These are phyloP conservation scores for Wallemia mellicola DNA, from an alignment of 1,284 basidiomycete genomes.

Conservation along the genomic window DNA sequence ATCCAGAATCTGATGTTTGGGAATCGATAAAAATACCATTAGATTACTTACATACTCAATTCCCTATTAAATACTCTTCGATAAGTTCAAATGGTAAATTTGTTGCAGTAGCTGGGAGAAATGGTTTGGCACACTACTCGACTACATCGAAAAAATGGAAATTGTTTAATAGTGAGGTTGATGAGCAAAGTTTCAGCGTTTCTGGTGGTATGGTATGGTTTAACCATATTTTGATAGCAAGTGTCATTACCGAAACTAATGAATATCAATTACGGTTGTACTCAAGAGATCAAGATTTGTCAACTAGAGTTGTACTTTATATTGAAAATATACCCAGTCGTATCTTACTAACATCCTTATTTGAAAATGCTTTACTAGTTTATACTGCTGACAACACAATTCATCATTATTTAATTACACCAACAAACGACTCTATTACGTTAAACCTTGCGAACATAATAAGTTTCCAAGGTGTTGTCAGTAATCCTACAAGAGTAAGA, in stretches of 20 bases:
- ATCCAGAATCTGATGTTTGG: constrained; percentile 96
- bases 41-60: constrained; percentile 60
- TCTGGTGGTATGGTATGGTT: constrained; percentile 89
- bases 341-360: constrained; percentile 56
- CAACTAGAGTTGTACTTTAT: constrained; percentile 52
- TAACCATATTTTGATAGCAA: constrained; percentile 75
- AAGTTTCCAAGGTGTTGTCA: constrained; percentile 70
- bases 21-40: constrained; percentile 55
- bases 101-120: constrained; percentile 70
- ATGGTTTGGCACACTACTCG: constrained; percentile 80
- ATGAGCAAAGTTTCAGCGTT: constrained; percentile 67
- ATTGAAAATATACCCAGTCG: constrained; percentile 47
- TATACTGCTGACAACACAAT: constrained; percentile 92
- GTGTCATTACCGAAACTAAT: constrained; percentile 20
- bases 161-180: constrained; percentile 45
- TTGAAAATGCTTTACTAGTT: constrained; percentile 86
- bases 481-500: constrained; percentile 51
- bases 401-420: constrained; percentile 69
- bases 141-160: constrained; percentile 88
- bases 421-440: constrained; percentile 51
- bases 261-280: constrained; percentile 67
- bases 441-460: constrained; percentile 81
- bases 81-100: constrained; percentile 71
- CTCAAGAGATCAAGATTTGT: constrained; percentile 77
- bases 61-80: constrained; percentile 80